Evolutionary conservation across 73 alveolate genomes (phyloP).

Genomic region (Paramecium caudatum): DNA sequence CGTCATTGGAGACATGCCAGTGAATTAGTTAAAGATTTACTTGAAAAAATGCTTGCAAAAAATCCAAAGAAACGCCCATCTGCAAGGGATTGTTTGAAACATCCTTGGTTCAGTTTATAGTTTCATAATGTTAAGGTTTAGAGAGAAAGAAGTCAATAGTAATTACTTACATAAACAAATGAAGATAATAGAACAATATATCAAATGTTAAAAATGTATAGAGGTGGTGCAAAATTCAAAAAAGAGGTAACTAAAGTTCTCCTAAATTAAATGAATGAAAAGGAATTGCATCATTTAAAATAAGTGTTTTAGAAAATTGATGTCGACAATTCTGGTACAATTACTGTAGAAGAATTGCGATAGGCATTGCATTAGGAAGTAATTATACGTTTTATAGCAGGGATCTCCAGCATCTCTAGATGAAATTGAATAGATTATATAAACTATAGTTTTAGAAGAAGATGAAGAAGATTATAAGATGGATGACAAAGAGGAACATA

Average conservation of each 20-base stretch:
- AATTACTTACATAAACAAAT: neutral
- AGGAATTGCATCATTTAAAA: constrained; percentile 49
- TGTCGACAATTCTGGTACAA: constrained; percentile 65
- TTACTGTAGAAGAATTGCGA: constrained; percentile 54
- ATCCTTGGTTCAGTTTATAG: constrained; percentile 82
- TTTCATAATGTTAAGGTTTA: neutral
- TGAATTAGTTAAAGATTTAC: constrained; percentile 82
- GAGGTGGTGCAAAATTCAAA: constrained; percentile 67
- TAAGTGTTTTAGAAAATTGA: constrained; percentile 55
- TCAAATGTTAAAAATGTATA: constrained; percentile 42
- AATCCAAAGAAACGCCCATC: constrained; percentile 83
- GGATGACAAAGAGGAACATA: neutral
- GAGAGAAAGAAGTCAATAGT: constrained; percentile 7
- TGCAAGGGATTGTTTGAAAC: constrained; percentile 81
- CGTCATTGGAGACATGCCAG: constrained; percentile 66
- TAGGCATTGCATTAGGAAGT: constrained; percentile 55
- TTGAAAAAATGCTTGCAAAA: constrained; percentile 81
- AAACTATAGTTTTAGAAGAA: constrained; percentile 50
- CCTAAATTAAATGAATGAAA: constrained; percentile 57
- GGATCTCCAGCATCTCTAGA: constrained; percentile 49
- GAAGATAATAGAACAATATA: constrained; percentile 64
- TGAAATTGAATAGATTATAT: constrained; percentile 33
- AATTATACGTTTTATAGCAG: neutral
- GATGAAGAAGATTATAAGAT: constrained; percentile 15
- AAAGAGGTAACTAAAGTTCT: constrained; percentile 65